phyloP scores from a whole-genome alignment of 805 yeast species.

The Starmerella stellata region DNA sequence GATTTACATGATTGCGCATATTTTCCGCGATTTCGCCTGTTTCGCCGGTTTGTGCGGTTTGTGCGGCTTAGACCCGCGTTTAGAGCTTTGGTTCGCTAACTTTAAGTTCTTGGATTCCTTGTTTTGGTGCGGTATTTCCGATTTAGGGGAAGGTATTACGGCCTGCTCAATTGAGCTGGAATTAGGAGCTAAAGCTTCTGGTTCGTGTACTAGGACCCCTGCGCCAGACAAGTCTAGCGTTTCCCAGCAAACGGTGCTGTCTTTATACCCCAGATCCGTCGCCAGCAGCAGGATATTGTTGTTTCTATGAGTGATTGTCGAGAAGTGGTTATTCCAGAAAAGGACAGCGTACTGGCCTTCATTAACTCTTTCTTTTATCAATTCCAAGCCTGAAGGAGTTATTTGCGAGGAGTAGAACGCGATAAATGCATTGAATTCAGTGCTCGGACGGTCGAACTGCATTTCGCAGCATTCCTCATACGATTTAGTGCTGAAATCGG shows the following conservation, averaged over 20 bases:
- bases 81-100: too few species aligned
- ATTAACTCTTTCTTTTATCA: constrained; percentile 29
- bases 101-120: too few species aligned
- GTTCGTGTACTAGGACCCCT: constrained; percentile 54
- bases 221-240: constrained; percentile 53
- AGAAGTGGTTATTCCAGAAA: constrained; percentile 81
- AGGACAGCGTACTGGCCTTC: constrained; percentile 47
- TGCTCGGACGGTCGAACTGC: constrained; percentile 38
- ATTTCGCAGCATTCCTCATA: constrained; percentile 39
- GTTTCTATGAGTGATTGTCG: constrained; percentile 35
- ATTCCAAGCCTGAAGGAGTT: constrained; percentile 45
- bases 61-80: too few species aligned
- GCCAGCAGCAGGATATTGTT: constrained; percentile 44
- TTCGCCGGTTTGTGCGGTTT: too few species aligned
- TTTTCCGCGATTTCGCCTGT: too few species aligned
- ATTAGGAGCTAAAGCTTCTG: constrained; percentile 35
- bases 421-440: constrained; percentile 33
- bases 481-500: constrained; percentile 20
- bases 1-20: too few species aligned
- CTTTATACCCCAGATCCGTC: constrained; percentile 50
- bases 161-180: too few species aligned
- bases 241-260: constrained; percentile 59
- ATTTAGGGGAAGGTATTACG: too few species aligned
- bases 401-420: constrained; percentile 54
- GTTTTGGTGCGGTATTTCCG: too few species aligned